Base-by-base conservation (phyloP, 2,329 filamentous ascomycete species). In the Zalaria sp. region DNA sequence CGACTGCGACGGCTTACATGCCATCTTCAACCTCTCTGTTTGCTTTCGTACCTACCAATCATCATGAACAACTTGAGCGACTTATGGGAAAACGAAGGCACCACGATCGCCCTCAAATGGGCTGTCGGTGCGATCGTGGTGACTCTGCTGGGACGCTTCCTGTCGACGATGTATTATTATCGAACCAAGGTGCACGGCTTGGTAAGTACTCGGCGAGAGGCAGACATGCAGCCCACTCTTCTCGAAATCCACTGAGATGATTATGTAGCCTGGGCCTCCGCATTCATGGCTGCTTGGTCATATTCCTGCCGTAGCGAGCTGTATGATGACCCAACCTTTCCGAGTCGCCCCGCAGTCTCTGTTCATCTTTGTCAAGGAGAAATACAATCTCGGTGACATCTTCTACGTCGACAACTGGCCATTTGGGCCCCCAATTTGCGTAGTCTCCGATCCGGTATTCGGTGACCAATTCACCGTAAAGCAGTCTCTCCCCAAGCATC, bases 321-420 rank as follows among this genome's bases (percentile, higher is more conserved):
- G 55, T 2, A 43, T 59, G 10, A 42, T 45, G 3, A 47, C 51
- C 5, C 52, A 63, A 28, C 64, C 64, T 1, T 50, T 43, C 9
- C 51, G 57, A 31, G 44, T 48, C 3, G 62, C 66, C 35, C 56
- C 59, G 5, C 63, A 67, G 36, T 50, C 49, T 18, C 51, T 53
- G 32, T 45, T 57, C 18, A 54, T 57, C 1, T 54, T 57, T 8
- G 50, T 68, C 31, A 53, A 54, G 29, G 53, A 59, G 31, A 52
- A 58, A 36, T 63, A 63, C 43, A 44, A 60, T 18, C 51, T 65
- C 3, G 51, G 51, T 4, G 53, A 59, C 5, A 46, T 61, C 26
- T 68, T 63, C 49, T 68, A 68, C 45, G 40, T 69, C 4, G 66
- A 70, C 45, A 43, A 63, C 3, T 70, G 65, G 65, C 67, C 67